phyloP scores from a whole-genome alignment of 768 basidiomycete genomes.

The Boletus huronensis region DNA sequence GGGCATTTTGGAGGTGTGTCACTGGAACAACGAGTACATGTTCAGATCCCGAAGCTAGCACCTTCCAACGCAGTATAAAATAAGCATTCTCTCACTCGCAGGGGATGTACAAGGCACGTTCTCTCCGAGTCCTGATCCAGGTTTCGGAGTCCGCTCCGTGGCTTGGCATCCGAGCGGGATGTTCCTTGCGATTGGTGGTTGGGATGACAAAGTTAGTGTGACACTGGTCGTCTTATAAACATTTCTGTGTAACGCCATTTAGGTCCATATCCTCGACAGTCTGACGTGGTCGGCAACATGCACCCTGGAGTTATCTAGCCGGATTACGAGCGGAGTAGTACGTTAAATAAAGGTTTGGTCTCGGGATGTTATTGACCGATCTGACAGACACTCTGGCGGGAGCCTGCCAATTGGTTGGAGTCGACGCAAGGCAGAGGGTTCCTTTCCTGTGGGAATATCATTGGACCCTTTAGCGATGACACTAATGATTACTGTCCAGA shows the following conservation, averaged over 20 bases:
- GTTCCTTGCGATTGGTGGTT: constrained; percentile 80
- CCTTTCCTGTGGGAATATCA: constrained; percentile 62
- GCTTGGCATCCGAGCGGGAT: constrained; percentile 85
- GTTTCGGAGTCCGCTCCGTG: constrained; percentile 74
- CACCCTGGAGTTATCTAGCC: constrained; percentile 58
- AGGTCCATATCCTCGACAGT: constrained; percentile 76
- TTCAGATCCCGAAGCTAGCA: not conserved
- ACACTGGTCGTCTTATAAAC: not conserved
- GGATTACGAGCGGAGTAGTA: constrained; percentile 56
- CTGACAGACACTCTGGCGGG: constrained; percentile 75
- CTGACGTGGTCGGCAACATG: constrained; percentile 69
- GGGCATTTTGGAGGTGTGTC: constrained; percentile 72
- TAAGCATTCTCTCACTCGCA: constrained; percentile 64
- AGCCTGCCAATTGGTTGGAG: constrained; percentile 82
- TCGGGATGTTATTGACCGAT: not conserved
- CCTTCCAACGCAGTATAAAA: constrained; percentile 58
- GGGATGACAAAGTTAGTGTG: constrained; percentile 75
- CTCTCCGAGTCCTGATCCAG: constrained; percentile 71
- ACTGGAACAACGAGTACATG: not conserved
- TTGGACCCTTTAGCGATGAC: not conserved
- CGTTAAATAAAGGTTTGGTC: constrained; percentile 24
- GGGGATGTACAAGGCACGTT: constrained; percentile 66
- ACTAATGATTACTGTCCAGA: constrained; percentile 39
- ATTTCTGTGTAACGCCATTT: constrained; percentile 2
- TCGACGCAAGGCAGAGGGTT: constrained; percentile 83